Evolutionary conservation across 257 asterid species (phyloP).

Genomic region (Paulownia fortunei): DNA sequence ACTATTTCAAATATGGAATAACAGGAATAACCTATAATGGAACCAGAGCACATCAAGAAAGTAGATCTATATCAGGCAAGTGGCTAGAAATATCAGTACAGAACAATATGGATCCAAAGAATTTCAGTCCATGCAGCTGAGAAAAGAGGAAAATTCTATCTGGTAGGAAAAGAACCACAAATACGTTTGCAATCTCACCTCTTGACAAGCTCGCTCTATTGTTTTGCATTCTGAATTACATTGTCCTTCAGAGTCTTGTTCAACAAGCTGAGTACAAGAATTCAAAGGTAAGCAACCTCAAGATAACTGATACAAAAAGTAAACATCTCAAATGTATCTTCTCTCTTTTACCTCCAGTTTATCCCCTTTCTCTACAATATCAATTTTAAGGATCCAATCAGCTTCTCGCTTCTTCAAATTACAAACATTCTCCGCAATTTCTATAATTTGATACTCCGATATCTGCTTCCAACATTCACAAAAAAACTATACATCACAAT

Average conservation of each 20-base stretch:
- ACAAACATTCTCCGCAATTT: slow-evolving; percentile 92
- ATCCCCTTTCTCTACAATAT: slow-evolving; percentile 86
- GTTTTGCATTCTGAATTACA: slow-evolving; percentile 94
- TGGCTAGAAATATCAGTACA: not conserved
- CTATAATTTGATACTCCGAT: slow-evolving; percentile 85
- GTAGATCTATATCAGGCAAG: not conserved
- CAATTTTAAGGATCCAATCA: slow-evolving; percentile 98
- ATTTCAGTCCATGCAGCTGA: not conserved
- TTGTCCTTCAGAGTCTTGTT: slow-evolving; percentile 94
- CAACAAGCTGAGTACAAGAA: slow-evolving; percentile 73
- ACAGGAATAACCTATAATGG: not conserved
- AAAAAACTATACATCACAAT: not conserved
- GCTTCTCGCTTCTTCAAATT: slow-evolving; percentile 95
- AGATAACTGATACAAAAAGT: not conserved
- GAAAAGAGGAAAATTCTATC: not conserved
- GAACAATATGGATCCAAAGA: not conserved
- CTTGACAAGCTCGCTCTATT: slow-evolving; percentile 96
- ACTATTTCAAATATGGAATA: not conserved
- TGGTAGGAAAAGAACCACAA: not conserved
- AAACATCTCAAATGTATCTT: slow-evolving; percentile 3
- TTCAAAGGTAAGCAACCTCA: slow-evolving; percentile 39
- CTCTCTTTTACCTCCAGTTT: slow-evolving; percentile 63
- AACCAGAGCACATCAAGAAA: not conserved
- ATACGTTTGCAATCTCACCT: slow-evolving; percentile 53
- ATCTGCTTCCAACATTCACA: slow-evolving; percentile 51